Percentiles rank a stretch among this genome's conserved stretches.
These are phyloP conservation scores for Neopestalotiopsis clavispora DNA, from an alignment of 2,329 filamentous ascomycete species.

Conservation along the genomic window DNA sequence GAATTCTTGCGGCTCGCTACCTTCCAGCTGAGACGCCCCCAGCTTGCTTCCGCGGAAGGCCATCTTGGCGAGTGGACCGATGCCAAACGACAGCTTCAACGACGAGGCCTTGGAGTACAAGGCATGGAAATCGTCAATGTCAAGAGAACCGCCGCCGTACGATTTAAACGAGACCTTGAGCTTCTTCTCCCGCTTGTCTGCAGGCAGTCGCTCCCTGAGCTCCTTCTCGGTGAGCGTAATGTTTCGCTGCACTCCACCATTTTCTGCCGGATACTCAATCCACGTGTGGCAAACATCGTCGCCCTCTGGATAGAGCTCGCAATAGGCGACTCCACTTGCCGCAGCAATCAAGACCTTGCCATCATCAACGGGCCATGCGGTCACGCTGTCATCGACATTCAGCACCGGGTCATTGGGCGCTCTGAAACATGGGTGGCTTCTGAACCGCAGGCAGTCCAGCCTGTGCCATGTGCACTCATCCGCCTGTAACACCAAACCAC, in stretches of 20 bases:
- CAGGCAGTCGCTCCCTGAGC: constrained; percentile 72
- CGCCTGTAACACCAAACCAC: constrained; percentile 72
- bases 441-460: constrained; percentile 85
- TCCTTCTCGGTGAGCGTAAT: constrained; percentile 77
- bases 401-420: constrained; percentile 74
- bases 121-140: constrained; percentile 76
- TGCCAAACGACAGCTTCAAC: constrained; percentile 71
- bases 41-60: constrained; percentile 79
- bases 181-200: constrained; percentile 72
- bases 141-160: constrained; percentile 73
- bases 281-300: constrained; percentile 81
- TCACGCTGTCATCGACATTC: constrained; percentile 74
- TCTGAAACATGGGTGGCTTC: constrained; percentile 87
- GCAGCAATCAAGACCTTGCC: constrained; percentile 79
- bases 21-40: constrained; percentile 74
- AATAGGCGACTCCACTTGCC: constrained; percentile 79
- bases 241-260: constrained; percentile 70
- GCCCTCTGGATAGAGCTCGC: constrained; percentile 82
- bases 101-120: constrained; percentile 74
- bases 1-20: constrained; percentile 72
- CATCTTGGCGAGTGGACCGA: constrained; percentile 57
- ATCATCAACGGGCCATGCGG: constrained; percentile 84
- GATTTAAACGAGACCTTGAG: constrained; percentile 79
- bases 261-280: constrained; percentile 77
- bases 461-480: constrained; percentile 94